phyloP scores from a whole-genome alignment of 2,329 filamentous ascomycete species.

The Fonsecaea erecta region DNA sequence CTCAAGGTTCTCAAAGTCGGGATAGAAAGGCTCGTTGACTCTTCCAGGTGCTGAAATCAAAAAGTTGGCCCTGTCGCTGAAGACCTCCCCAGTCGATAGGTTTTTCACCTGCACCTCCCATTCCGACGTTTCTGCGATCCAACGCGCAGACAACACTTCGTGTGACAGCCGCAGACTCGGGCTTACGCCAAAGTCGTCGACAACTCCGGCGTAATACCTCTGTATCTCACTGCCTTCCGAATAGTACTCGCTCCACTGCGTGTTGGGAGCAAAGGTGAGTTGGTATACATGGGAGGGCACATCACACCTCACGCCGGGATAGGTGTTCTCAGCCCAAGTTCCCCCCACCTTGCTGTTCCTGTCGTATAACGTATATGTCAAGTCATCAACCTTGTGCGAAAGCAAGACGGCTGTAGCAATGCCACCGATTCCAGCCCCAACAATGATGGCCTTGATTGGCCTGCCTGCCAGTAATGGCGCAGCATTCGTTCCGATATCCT shows the following conservation, averaged over 20 bases:
- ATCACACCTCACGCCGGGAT: conserved; percentile 42
- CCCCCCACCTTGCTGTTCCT: conserved; percentile 51
- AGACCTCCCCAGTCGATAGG: conserved; percentile 43
- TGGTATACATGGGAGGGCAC: not conserved
- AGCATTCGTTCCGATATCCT: too few relatives aligned
- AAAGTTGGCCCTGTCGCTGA: conserved; percentile 54
- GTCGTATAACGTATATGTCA: conserved; percentile 42
- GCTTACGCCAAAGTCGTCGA: conserved; percentile 48
- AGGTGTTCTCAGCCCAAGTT: conserved; percentile 46
- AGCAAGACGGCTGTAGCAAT: conserved; percentile 8
- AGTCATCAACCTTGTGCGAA: conserved; percentile 5
- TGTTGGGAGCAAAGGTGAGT: not conserved
- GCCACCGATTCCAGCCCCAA: conserved; percentile 17
- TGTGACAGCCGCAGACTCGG: conserved; percentile 52
- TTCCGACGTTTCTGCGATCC: conserved; percentile 40
- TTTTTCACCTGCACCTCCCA: conserved; percentile 51
- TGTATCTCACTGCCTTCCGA: not conserved
- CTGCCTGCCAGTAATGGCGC: too few relatives aligned
- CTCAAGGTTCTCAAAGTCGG: conserved; percentile 43
- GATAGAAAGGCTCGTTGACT: conserved; percentile 37
- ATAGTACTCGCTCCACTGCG: not conserved
- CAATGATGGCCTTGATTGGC: not conserved
- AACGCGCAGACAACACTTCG: conserved; percentile 48
- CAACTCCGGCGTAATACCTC: conserved; percentile 47
- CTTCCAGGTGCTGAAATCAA: conserved; percentile 41